phyloP scores from a whole-genome alignment of 148 eudicot species.

The Heliosperma pusillum region DNA sequence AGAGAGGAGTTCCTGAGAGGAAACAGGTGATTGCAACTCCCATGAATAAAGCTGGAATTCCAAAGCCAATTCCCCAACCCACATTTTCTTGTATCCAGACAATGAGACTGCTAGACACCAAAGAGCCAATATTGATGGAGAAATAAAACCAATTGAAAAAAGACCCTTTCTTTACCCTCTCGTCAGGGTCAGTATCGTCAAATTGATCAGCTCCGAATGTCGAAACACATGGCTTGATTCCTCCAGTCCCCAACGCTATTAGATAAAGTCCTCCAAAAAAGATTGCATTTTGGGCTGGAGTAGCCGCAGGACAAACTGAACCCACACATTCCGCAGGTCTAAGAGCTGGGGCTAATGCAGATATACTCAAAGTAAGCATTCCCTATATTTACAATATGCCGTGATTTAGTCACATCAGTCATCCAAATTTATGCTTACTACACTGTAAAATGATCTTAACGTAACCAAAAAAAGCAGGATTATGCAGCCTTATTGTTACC shows the following conservation, averaged over 20 bases:
- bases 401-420: background rate
- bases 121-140: conserved; percentile 44
- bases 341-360: conserved; percentile 43
- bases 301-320: conserved; percentile 44
- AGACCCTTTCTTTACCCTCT: conserved; percentile 44
- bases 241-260: conserved; percentile 50
- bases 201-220: conserved; percentile 61
- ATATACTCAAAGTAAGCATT: conserved; percentile 49
- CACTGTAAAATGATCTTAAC: no score
- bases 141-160: conserved; percentile 54
- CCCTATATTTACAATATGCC: conserved; percentile 21
- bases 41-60: conserved; percentile 45
- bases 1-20: conserved; percentile 39
- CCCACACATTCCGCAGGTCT: conserved; percentile 35
- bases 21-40: conserved; percentile 39
- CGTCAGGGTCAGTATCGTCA: conserved; percentile 44
- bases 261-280: conserved; percentile 49
- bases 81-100: conserved; percentile 49
- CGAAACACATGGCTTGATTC: conserved; percentile 58
- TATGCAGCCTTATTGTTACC: no score
- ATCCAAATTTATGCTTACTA: no score
- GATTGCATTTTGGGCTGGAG: conserved; percentile 37
- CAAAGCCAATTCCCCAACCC: conserved; percentile 48
- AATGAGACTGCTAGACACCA: conserved; percentile 37
- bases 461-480: no score